Percentiles rank a stretch among this genome's conserved stretches.
Evolutionary conservation across 768 basidiomycete species (phyloP).

Genomic region (Arthromyces matolae): DNA sequence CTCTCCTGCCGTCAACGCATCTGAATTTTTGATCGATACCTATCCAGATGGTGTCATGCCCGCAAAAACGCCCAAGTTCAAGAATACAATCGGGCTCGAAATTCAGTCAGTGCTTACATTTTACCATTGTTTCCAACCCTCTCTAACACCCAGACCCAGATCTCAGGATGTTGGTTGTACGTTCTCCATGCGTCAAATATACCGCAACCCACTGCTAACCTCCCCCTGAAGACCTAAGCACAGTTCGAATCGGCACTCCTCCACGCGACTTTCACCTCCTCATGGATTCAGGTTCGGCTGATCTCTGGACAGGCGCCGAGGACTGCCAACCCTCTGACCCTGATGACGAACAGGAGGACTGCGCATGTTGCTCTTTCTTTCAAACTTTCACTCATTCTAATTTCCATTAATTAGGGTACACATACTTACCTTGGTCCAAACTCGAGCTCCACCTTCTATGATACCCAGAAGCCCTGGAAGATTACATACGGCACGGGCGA

Average conservation of each 20-base stretch:
- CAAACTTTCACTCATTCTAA: not conserved
- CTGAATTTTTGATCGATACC: conserved; percentile 23
- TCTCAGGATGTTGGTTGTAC: conserved; percentile 49
- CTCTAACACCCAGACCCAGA: conserved; percentile 22
- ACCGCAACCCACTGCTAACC: not conserved
- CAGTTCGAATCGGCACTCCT: conserved; percentile 43
- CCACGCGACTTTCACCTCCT: conserved; percentile 43
- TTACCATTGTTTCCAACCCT: not conserved
- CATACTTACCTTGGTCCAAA: conserved; percentile 50
- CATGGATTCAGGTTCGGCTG: conserved; percentile 62
- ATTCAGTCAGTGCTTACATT: conserved; percentile 44
- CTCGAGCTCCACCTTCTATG: conserved; percentile 54
- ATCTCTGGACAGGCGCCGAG: conserved; percentile 55
- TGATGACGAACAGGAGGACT: conserved; percentile 6
- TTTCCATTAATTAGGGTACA: conserved; percentile 25
- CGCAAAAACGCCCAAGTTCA: conserved; percentile 14
- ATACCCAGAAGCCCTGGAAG: conserved; percentile 43
- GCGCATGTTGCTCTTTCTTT: conserved; percentile 10
- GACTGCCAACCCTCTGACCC: conserved; percentile 34
- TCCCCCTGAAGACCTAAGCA: conserved; percentile 26
- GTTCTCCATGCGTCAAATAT: conserved; percentile 10
- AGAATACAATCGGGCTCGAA: conserved; percentile 47
- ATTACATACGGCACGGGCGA: conserved; percentile 52
- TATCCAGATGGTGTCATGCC: conserved; percentile 16
- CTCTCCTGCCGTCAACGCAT: conserved; percentile 1